Percentiles rank a stretch among this genome's conserved stretches.
Evolutionary conservation across 1,139 yeast genomes (phyloP).

Genomic region (Yamadazyma diospyri): DNA sequence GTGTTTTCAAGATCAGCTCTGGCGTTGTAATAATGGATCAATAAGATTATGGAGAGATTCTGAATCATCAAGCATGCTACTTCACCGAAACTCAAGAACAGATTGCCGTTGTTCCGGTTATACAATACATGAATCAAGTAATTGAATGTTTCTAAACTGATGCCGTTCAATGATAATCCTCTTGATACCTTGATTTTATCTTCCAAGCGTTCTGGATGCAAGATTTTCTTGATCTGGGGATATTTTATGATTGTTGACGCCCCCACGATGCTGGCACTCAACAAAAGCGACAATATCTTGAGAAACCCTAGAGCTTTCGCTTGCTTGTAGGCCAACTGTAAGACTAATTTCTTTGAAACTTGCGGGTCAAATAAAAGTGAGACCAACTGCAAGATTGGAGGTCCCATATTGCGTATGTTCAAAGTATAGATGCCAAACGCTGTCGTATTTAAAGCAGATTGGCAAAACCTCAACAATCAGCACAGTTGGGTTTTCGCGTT

Average conservation of each 20-base stretch:
- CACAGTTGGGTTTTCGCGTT: not conserved
- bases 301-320: slow-evolving; percentile 35
- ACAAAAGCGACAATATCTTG: slow-evolving; percentile 30
- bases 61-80: slow-evolving; percentile 39
- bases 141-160: slow-evolving; percentile 36
- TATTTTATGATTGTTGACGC: slow-evolving; percentile 40
- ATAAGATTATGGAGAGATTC: slow-evolving; percentile 34
- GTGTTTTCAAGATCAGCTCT: slow-evolving; percentile 15
- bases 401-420: slow-evolving; percentile 15
- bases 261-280: slow-evolving; percentile 38
- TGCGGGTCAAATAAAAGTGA: slow-evolving; percentile 38
- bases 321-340: slow-evolving; percentile 38
- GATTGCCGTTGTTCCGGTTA: slow-evolving; percentile 33
- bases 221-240: slow-evolving; percentile 42
- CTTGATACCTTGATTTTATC: slow-evolving; percentile 31
- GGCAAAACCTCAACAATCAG: no score
- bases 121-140: slow-evolving; percentile 41
- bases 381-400: slow-evolving; percentile 25
- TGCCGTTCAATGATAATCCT: slow-evolving; percentile 38
- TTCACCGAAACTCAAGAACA: slow-evolving; percentile 44
- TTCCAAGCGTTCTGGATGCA: slow-evolving; percentile 25
- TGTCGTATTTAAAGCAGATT: no score
- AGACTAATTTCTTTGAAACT: slow-evolving; percentile 37
- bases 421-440: no score
- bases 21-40: slow-evolving; percentile 33